A percentile compares a stretch with the other conserved stretches of the same genome.
Conservation (phyloP, 352 stramenopile genomes). For the Pythium plurisporium region DNA sequence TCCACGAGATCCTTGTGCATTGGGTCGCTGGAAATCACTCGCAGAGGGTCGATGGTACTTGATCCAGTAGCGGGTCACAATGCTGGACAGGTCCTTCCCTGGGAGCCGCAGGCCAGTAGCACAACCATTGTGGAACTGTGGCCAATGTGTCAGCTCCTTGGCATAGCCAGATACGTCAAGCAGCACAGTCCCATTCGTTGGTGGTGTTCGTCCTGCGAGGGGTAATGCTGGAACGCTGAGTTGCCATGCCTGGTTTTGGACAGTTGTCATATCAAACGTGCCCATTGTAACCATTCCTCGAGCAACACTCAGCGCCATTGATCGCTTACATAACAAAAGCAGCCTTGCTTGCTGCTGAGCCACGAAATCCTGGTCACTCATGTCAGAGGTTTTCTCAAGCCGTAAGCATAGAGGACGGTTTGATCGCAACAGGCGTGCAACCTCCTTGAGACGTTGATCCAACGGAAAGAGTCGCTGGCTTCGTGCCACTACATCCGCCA, state of each 20-base stretch:
- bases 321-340: conserved; percentile 92
- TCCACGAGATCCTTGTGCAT: background rate
- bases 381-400: conserved; percentile 56
- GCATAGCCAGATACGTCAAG: conserved; percentile 89
- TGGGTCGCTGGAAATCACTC: conserved; percentile 21
- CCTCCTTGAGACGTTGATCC: conserved; percentile 80
- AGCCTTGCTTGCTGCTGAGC: conserved; percentile 93
- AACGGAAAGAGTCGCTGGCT: conserved; percentile 62
- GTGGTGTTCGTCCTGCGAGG: conserved; percentile 91
- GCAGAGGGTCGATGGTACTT: conserved; percentile 93
- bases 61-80: conserved; percentile 97
- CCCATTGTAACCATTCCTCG: conserved; percentile 97
- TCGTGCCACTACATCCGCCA: conserved; percentile 47
- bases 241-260: conserved; percentile 76
- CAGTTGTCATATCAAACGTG: conserved; percentile 68
- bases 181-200: conserved; percentile 89
- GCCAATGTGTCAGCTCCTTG: conserved; percentile 94
- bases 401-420: conserved; percentile 68
- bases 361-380: conserved; percentile 68
- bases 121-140: conserved; percentile 98
- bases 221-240: conserved; percentile 91
- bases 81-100: conserved; percentile 49
- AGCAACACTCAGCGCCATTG: conserved; percentile 91
- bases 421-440: conserved; percentile 72
- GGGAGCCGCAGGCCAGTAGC: conserved; percentile 92